Evolutionary conservation across 2,329 filamentous ascomycete species (phyloP).

Genomic region (Tolypocladium amazonense): DNA sequence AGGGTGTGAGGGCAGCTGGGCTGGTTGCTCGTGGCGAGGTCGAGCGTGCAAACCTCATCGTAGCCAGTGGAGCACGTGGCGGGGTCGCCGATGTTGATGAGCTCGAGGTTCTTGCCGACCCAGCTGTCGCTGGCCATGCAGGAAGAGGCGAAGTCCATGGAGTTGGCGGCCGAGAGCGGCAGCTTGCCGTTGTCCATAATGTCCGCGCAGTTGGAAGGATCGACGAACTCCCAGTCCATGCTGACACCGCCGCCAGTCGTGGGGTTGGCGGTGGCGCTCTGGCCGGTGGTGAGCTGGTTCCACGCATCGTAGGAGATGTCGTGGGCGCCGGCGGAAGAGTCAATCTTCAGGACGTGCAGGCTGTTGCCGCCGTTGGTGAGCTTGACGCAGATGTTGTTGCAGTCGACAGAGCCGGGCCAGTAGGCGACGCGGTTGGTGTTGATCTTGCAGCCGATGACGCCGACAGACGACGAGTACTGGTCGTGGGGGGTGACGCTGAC

Average conservation of each 20-base stretch:
- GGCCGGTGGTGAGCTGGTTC: conserved; percentile 45
- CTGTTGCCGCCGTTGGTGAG: conserved; percentile 36
- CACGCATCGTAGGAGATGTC: conserved; percentile 53
- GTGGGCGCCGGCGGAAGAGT: conserved; percentile 43
- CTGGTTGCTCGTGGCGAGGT: conserved; percentile 40
- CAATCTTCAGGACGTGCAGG: conserved; percentile 47
- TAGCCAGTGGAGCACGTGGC: conserved; percentile 36
- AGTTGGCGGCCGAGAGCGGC: conserved; percentile 44
- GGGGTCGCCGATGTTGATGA: conserved; percentile 44
- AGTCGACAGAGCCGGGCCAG: conserved; percentile 43
- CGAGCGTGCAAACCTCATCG: conserved; percentile 39
- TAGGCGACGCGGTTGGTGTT: conserved; percentile 51
- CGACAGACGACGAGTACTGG: conserved; percentile 44
- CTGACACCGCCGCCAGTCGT: conserved; percentile 36
- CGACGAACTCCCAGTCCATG: conserved; percentile 39
- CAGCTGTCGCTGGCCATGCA: conserved; percentile 37
- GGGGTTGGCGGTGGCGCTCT: conserved; percentile 34
- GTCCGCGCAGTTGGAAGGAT: conserved; percentile 35
- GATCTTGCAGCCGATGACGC: conserved; percentile 50
- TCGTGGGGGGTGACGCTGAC: conserved; percentile 40
- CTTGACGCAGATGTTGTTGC: conserved; percentile 46
- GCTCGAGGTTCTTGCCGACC: conserved; percentile 39
- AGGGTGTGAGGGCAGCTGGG: conserved; percentile 35
- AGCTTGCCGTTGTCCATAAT: conserved; percentile 41
- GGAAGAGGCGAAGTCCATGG: conserved; percentile 40